Evolutionary conservation across 1,284 basidiomycete species (phyloP), one percentile per base, ranked within the genome.

Genomic region (Apiotrichum akiyoshidainum): DNA sequence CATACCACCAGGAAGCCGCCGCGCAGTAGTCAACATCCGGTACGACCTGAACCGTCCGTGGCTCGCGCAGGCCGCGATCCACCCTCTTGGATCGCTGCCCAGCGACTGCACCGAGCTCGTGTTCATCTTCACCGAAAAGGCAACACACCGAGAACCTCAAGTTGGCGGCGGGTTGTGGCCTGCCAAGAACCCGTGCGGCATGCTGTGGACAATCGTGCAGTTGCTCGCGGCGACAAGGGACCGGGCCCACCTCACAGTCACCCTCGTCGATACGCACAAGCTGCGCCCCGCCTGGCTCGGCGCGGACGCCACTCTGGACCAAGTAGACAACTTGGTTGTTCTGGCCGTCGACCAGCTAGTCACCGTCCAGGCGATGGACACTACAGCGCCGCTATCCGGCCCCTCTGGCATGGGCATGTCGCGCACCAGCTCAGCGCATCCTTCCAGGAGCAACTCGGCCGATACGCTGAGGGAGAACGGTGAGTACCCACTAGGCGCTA

Each of bases 31-130:
- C 6, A 62, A 62, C 31, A 21, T 62, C 4, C 53, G 57, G 13
- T 62, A 56, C 47, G 60, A 62, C 57, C 57, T 56, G 2, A 57
- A 57, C 16, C 60, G 60, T 3, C 22, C 41, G 9, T 62, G 60
- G 60, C 49, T 62, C 35, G 37, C 57, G 26, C 54, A 55, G 33
- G 60, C 57, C 22, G 22, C 26, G 19, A 37, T 62, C 7, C 37
- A 42, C 41, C 56, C 50, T 8, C 46, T 54, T n/a, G 14, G 13
- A 11, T n/a, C 46, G 19, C 37, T 47, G 0, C 60, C 60, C 14
- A 2, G 16, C 14, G 14, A 10, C 3, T 50, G 58, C 17, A 21
- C 37, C 1, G n/a, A 34, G 16, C 42, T 58, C n/a, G 46, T 48
- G 16, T 21, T 62, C 13, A 34, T 62, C 16, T 55, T 62, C 8